Evolutionary conservation across 2,329 filamentous ascomycete species (phyloP).

Genomic region (Diaporthe ampelina): DNA sequence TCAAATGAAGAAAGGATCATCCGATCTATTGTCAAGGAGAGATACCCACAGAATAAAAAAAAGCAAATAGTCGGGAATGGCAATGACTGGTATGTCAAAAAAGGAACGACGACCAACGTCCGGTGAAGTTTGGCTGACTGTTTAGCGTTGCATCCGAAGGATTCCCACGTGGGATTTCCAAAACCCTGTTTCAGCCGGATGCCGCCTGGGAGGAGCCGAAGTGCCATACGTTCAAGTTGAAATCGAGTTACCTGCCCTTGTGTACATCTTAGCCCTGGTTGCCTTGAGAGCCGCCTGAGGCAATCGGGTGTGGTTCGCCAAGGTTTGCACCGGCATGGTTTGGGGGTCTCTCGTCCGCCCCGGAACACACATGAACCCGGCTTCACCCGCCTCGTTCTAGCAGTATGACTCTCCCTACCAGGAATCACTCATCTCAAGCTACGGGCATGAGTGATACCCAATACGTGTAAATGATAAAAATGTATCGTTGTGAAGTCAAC

Average conservation of each 20-base stretch:
- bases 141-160: background rate
- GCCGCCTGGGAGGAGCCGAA: conserved; percentile 20
- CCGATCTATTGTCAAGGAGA: conserved; percentile 3
- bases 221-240: background rate
- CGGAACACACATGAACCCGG: background rate
- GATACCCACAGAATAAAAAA: background rate
- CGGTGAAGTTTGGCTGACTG: background rate
- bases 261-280: background rate
- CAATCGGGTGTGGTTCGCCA: background rate
- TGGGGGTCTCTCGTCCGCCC: conserved; percentile 21
- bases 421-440: too few relatives aligned
- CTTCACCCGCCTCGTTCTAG: background rate
- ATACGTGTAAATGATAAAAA: fast-evolving
- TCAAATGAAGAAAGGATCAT: conserved; percentile 2
- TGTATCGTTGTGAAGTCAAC: too few relatives aligned
- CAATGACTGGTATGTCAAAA: background rate
- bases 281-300: conserved; percentile 7
- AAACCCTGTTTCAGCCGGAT: conserved; percentile 23
- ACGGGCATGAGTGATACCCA: fast-evolving
- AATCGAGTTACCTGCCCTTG: conserved; percentile 2
- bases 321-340: background rate
- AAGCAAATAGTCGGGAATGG: conserved; percentile 16
- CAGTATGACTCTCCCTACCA: background rate
- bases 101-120: background rate
- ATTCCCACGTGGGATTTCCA: conserved; percentile 8